Evolutionary conservation across 1,284 basidiomycete genomes (phyloP).

Genomic region (Ceraceosorus guamensis): DNA sequence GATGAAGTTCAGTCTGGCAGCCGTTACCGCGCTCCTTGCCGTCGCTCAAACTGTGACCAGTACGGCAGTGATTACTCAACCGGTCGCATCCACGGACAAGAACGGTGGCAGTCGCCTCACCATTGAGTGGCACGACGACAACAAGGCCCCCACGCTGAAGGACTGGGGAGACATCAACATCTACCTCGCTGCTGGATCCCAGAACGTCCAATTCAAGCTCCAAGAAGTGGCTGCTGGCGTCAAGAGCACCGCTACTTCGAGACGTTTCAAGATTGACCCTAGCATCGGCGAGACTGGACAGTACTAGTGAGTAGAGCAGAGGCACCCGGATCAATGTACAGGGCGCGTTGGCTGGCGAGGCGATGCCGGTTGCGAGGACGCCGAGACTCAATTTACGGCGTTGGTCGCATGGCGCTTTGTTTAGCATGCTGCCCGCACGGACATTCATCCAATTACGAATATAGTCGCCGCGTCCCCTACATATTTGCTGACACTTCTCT

Average conservation of each 20-base stretch:
- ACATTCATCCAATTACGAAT: too few relatives aligned
- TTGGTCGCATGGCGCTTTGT: too few relatives aligned
- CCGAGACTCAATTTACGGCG: too few relatives aligned
- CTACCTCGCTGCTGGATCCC: slow-evolving; percentile 34
- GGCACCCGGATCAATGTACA: not conserved
- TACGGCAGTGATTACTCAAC: slow-evolving; percentile 70
- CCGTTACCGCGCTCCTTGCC: slow-evolving; percentile 1
- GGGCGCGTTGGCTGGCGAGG: too few relatives aligned
- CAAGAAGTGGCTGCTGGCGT: slow-evolving; percentile 27
- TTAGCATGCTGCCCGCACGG: too few relatives aligned
- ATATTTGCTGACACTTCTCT: too few relatives aligned
- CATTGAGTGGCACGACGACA: slow-evolving; percentile 37
- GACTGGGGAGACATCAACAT: slow-evolving; percentile 38
- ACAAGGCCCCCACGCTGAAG: slow-evolving; percentile 18
- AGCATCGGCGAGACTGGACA: slow-evolving; percentile 24
- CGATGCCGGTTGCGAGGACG: too few relatives aligned
- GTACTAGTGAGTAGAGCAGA: slow-evolving; percentile 20
- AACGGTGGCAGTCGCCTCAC: slow-evolving; percentile 21
- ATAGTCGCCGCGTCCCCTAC: too few relatives aligned
- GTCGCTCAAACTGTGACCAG: slow-evolving; percentile 59
- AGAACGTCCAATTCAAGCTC: slow-evolving; percentile 37
- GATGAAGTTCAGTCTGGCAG: slow-evolving; percentile 75
- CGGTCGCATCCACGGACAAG: slow-evolving; percentile 29
- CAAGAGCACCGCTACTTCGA: slow-evolving; percentile 9
- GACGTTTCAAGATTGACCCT: slow-evolving; percentile 19